Evolutionary conservation across 2,329 filamentous ascomycete genomes (phyloP), one percentile per base, ranked within the genome.

Genomic region (Aspergillus tamarii): DNA sequence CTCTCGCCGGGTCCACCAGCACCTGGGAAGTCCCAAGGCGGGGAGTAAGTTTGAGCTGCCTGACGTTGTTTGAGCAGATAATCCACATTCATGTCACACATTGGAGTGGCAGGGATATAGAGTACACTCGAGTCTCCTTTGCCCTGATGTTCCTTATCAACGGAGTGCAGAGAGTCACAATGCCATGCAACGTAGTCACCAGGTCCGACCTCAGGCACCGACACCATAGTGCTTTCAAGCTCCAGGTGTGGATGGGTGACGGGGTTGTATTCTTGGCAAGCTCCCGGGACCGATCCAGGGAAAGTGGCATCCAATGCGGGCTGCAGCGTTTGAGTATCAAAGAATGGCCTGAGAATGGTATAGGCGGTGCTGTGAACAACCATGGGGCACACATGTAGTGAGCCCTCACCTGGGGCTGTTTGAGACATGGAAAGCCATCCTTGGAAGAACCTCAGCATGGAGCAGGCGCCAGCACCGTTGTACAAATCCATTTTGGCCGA

Each of bases 391-490:
- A 97, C 91, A 50, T 92, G 84, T 59, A 97, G 78, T 0, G 93
- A 95, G 0, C 94, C 94, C 79, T 96, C 89, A 6, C 84, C 84
- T 0, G 92, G 91, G 0, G 84, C 88, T 0, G 88, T 90, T n/a
- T 82, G 80, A 63, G 89, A 93, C 84, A 97, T 89, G 64, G 77
- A 76, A 59, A 97, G 78, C 94, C 94, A 97, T 21, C 93, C 94
- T 78, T 97, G 94, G 76, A 92, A 94, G 84, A 93, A 91, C 45
- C 94, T 86, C 78, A 97, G 93, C 82, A 93, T 92, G 53, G 86
- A 90, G 78, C 92, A 96, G 0, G 91, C 89, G 0, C 94, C 93
- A 0, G 93, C 84, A 0, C 93, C 92, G 57, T 92, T 84, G 75
- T 97, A 95, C 39, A 94, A 80, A 76, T 97, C 90, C 64, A 87